Base-by-base conservation (phyloP, 2,329 filamentous ascomycete genomes). In the Pseudogymnoascus verrucosus region DNA sequence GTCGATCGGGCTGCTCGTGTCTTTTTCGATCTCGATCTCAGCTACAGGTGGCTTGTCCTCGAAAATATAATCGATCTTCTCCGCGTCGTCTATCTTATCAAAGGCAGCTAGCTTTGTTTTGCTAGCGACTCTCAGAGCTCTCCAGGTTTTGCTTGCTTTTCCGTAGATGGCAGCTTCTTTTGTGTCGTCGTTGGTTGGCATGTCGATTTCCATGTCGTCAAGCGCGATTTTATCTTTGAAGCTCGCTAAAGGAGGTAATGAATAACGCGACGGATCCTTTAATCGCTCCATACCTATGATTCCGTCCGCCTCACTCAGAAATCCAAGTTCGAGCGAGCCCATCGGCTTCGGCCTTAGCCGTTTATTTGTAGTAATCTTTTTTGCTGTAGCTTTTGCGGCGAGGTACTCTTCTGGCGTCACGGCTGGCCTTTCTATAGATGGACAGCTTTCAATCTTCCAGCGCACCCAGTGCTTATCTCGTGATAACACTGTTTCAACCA, bases 381-480 rank as follows among this genome's bases (percentile, higher is more conserved):
- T 82, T 3, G 87, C 87, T 54, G 84, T 80, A 31, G 82, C 78
- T 73, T 88, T 89, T 23, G 92, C 88, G 62, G 86, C 82, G 40
- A 87, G 76, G 73, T 92, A 93, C 57, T 88, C 83, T 28, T 84
- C 77, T 0, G 88, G 82, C 2, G 87, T 82, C 31, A 98, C 82
- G 10, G 90, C 79, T 21, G 89, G 84, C 65, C 85, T 84, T 72
- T 93, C 87, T 71, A 99, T 98, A 5, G 89, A 84, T 23, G 91
- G 91, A 74, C 95, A 99, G 68, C 88, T 91, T 74, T 97, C 92
- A 65, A 93, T 88, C 78, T 99, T 99, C 95, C 95, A 99, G 67
- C 92, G 89, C 51, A 96, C 92, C 96, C 96, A 99, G 73, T 98
- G 97, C 79, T 97, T 98, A 76, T 99, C 95, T 67, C 95, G 84